Evolutionary conservation across 257 asterid genomes (phyloP), one percentile per base, ranked within the genome.

Genomic region (Nicotiana sylvestris): DNA sequence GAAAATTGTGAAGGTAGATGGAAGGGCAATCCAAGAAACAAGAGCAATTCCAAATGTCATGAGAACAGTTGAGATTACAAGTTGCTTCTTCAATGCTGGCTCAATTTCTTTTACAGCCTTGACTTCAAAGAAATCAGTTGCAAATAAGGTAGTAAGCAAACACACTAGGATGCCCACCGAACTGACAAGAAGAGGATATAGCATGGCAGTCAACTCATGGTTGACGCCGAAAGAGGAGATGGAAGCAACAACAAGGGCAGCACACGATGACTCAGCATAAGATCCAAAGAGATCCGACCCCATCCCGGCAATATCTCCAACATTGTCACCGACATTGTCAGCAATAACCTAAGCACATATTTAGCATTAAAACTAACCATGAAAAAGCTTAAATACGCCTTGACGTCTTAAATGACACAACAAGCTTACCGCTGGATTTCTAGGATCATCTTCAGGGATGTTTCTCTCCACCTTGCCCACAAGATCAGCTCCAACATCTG

Each of bases 401-500:
- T 74, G 60, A 9, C 30, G 16, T 30, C 25, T 9, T 25, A 76
- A 83, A 66, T 25, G 33, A 57, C 39, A 49, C 37, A 39, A 51
- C 72, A 83, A 74, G 82, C 85, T 70, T 86, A 92, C 98, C 84
- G 97, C 98, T 3, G 98, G 98, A 81, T 93, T 93, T 61, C 98
- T 90, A 3, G 98, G 97, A 84, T 93, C 98, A 89, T 93, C 97
- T 76, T 93, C 97, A 5, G 97, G 97, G 29, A 93, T 93, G 88
- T 92, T 90, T 85, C 90, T 89, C 84, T 93, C 97, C 57, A 93
- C 88, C 89, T 93, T 93, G 30, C 97, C 97, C 25, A 93, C 97
- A 37, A 93, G 95, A 87, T 93, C 97, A 65, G 97, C 97, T 68
- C 97, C 97, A 39, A 93, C 97, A 86, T 93, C 97, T 83, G 97